A percentile compares a stretch with the other conserved stretches of the same genome.
Conservation (phyloP, 1,139 yeast genomes). For the Yamadazyma pseudoaaseri region DNA sequence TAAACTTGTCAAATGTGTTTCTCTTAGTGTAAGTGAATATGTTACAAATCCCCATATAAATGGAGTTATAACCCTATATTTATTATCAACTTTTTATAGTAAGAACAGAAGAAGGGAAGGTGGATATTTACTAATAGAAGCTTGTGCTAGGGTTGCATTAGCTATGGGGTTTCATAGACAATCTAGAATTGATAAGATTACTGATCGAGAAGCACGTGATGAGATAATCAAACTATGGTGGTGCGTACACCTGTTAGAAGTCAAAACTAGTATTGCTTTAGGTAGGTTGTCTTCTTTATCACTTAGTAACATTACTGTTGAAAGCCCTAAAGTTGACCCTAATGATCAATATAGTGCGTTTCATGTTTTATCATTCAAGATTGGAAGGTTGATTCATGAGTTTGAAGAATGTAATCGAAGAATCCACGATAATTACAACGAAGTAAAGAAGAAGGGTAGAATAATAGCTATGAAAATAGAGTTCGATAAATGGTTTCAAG, state of each 20-base stretch:
- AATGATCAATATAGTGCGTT: background rate
- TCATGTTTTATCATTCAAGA: background rate
- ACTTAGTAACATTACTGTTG: conserved; percentile 3
- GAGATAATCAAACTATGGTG: conserved; percentile 14
- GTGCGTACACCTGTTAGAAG: conserved; percentile 10
- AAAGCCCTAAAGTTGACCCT: background rate
- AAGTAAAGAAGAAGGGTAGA: background rate
- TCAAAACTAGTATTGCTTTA: conserved; percentile 8
- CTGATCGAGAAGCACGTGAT: conserved; percentile 5
- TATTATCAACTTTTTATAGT: conserved; percentile 38
- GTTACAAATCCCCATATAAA: conserved; percentile 38
- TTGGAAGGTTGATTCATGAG: conserved; percentile 1
- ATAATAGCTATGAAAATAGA: background rate
- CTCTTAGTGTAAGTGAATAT: conserved; percentile 35
- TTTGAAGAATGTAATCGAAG: background rate
- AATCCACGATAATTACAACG: background rate
- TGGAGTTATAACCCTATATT: conserved; percentile 36
- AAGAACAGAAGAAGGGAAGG: conserved; percentile 42
- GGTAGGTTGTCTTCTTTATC: conserved; percentile 12
- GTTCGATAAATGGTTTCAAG: background rate
- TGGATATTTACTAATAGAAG: conserved; percentile 37
- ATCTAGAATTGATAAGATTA: conserved; percentile 18
- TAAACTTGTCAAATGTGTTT: conserved; percentile 21
- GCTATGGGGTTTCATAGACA: conserved; percentile 41
- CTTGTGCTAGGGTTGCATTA: conserved; percentile 41